phyloP scores from a whole-genome alignment of 257 asterid species.

The Lycium ferocissimum region DNA sequence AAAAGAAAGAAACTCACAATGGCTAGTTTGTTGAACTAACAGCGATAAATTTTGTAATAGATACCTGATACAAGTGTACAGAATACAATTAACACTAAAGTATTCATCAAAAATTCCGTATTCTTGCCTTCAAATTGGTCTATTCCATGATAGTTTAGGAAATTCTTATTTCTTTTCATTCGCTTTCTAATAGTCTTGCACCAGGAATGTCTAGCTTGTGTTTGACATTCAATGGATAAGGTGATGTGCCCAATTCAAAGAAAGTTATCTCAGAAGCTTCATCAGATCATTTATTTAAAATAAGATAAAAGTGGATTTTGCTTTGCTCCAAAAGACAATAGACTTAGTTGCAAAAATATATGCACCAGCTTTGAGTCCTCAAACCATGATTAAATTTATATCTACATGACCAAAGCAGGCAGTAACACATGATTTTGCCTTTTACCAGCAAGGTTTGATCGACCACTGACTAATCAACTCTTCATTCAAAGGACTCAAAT shows the following conservation, averaged over 20 bases:
- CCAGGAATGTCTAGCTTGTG: neutral
- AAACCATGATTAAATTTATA: neutral
- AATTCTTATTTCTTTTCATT: no score
- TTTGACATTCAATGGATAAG: neutral
- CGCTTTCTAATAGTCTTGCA: neutral
- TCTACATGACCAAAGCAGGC: no score
- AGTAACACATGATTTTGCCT: no score
- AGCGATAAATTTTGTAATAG: neutral
- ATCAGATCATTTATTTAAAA: neutral
- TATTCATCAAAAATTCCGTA: neutral
- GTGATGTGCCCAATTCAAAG: neutral
- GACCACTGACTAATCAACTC: no score
- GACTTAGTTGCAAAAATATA: no score
- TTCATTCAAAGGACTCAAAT: conserved; percentile 3
- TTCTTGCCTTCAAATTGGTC: neutral
- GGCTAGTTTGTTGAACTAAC: neutral
- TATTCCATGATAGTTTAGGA: no score
- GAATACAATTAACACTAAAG: neutral
- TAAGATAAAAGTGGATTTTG: no score
- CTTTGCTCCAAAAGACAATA: no score
- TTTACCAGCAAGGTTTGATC: neutral
- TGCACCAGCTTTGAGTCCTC: neutral
- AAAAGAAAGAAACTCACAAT: neutral
- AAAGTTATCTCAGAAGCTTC: neutral
- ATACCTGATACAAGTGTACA: neutral